Conservation (phyloP, 2,329 filamentous ascomycete genomes). For the Geoglossum cookeanum region DNA sequence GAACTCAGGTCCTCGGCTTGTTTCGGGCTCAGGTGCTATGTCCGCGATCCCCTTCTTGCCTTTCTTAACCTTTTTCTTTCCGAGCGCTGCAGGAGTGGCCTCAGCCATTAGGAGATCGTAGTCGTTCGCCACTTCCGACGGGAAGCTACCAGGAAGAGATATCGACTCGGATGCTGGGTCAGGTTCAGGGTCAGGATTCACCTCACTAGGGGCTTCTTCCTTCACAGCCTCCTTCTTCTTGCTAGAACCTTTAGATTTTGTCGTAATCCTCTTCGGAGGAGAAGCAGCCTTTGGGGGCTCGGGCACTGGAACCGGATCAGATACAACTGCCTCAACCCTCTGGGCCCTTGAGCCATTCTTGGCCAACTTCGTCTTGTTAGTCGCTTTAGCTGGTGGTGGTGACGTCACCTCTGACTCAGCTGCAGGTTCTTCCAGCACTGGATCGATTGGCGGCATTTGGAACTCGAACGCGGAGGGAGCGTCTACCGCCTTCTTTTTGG, state of each 20-base stretch:
- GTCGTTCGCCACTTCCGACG: slow-evolving; percentile 26
- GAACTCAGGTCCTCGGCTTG: background rate
- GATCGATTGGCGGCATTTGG: background rate
- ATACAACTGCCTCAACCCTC: background rate
- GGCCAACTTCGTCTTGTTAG: background rate
- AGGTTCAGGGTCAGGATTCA: slow-evolving; percentile 15
- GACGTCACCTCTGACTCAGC: background rate
- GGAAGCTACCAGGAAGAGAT: slow-evolving; percentile 38
- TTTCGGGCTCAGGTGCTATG: slow-evolving; percentile 16
- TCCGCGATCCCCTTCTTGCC: slow-evolving; percentile 22
- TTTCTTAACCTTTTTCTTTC: slow-evolving; percentile 24
- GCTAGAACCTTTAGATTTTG: slow-evolving; percentile 17
- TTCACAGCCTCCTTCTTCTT: slow-evolving; percentile 16
- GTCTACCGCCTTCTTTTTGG: slow-evolving; percentile 18
- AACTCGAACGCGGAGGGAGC: background rate
- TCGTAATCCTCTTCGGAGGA: background rate
- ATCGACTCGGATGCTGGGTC: slow-evolving; percentile 10
- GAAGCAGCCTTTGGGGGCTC: slow-evolving; percentile 5
- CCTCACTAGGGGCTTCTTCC: slow-evolving; percentile 12
- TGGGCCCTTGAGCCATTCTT: background rate
- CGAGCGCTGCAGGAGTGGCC: slow-evolving; percentile 30
- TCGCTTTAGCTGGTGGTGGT: background rate
- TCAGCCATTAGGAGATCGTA: slow-evolving; percentile 22
- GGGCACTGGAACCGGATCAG: slow-evolving; percentile 5
- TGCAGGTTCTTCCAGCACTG: background rate